Conservation (phyloP, 768 basidiomycete species). For the Termitomyces sp. region DNA sequence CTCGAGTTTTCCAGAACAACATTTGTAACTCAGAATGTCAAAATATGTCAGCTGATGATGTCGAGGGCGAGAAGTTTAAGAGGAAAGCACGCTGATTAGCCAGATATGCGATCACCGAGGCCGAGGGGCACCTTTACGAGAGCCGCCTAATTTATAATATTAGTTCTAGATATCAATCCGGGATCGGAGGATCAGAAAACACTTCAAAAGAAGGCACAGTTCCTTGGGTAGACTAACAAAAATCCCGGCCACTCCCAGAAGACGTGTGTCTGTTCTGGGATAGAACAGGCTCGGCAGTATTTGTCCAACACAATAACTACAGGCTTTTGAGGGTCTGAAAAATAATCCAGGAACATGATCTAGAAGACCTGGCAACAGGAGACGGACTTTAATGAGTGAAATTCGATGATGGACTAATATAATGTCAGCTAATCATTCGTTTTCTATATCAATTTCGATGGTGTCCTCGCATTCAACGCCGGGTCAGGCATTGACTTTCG, state of each 20-base stretch:
- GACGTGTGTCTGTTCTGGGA: background rate
- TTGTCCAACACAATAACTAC: background rate
- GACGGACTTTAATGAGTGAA: background rate
- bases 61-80: too few relatives aligned
- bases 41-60: background rate
- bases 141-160: background rate
- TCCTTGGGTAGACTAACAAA: background rate
- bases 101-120: background rate
- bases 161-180: background rate
- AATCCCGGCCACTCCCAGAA: too few relatives aligned
- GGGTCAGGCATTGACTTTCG: background rate
- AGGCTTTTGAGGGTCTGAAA: background rate
- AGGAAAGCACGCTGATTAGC: background rate
- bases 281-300: background rate
- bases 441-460: background rate
- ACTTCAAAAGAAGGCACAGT: background rate
- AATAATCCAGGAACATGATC: background rate
- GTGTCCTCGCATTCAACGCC: background rate
- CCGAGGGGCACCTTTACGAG: background rate
- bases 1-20: background rate
- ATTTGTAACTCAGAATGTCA: background rate
- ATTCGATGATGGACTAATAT: background rate
- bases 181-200: background rate
- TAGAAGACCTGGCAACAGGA: background rate
- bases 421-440: background rate